Percentiles rank a stretch among this genome's conserved stretches.
These are phyloP conservation scores for Orobanche coerulescens DNA, from an alignment of 257 asterid species.

Conservation along the genomic window DNA sequence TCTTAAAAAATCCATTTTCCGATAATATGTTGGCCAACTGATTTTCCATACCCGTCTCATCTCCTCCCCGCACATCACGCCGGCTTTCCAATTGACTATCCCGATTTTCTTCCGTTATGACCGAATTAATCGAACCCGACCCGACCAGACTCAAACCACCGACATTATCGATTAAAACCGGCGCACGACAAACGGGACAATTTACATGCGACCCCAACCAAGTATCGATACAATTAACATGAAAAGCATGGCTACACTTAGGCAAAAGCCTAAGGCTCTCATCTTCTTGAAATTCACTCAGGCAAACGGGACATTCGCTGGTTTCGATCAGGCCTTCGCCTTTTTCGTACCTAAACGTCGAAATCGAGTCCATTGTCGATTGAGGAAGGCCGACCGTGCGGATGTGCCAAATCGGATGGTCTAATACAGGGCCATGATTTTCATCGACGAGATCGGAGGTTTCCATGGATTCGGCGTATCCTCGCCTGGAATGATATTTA, in stretches of 20 bases:
- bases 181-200: conserved; percentile 82
- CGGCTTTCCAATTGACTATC: no score
- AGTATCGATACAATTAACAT: conserved; percentile 57
- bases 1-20: no score
- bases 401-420: conserved; percentile 64
- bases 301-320: conserved; percentile 62
- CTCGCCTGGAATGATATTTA: conserved; percentile 27
- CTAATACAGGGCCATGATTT: conserved; percentile 35
- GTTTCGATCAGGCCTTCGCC: conserved; percentile 41
- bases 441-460: conserved; percentile 26
- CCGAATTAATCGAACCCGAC: neutral
- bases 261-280: conserved; percentile 73
- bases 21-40: neutral
- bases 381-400: conserved; percentile 53
- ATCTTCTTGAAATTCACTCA: conserved; percentile 58
- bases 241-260: conserved; percentile 82
- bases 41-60: neutral
- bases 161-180: conserved; percentile 27
- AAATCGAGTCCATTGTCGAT: conserved; percentile 52
- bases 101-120: neutral
- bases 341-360: conserved; percentile 35
- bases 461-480: neutral
- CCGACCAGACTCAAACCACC: neutral
- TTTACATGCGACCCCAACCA: conserved; percentile 73
- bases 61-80: neutral